Evolutionary conservation across 2,329 filamentous ascomycete species (phyloP).

Genomic region (Penicillium sp.): DNA sequence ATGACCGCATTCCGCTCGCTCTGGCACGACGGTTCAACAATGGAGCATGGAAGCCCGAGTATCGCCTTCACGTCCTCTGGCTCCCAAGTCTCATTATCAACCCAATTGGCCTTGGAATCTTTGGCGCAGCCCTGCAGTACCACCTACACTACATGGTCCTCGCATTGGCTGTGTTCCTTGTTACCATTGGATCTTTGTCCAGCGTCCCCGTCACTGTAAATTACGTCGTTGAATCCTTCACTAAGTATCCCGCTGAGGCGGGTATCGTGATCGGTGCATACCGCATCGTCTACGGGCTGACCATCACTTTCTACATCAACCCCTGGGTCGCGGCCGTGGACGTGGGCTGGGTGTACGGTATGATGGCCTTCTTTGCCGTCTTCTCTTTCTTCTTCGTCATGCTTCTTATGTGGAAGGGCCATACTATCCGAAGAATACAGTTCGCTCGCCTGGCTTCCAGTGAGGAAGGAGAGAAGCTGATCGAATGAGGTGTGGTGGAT

Average conservation of each 20-base stretch:
- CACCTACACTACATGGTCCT: constrained; percentile 43
- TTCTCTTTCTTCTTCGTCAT: constrained; percentile 25
- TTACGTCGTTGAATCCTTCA: constrained; percentile 35
- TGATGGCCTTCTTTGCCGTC: constrained; percentile 40
- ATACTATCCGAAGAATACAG: constrained; percentile 19
- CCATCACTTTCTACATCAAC: constrained; percentile 41
- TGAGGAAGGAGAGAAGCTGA: constrained; percentile 21
- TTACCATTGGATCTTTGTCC: constrained; percentile 37
- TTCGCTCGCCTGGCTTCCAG: constrained; percentile 22
- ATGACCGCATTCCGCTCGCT: constrained; percentile 40
- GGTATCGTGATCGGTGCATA: constrained; percentile 28
- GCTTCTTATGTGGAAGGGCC: constrained; percentile 28
- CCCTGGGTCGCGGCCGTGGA: constrained; percentile 38
- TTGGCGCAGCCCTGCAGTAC: constrained; percentile 42
- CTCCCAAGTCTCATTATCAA: constrained; percentile 28
- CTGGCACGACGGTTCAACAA: constrained; percentile 27
- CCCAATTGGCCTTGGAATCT: constrained; percentile 34
- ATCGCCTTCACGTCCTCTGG: constrained; percentile 32
- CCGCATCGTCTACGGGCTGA: constrained; percentile 39
- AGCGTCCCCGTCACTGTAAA: constrained; percentile 27
- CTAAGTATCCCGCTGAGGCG: constrained; percentile 37
- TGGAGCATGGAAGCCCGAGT: constrained; percentile 36
- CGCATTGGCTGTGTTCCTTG: constrained; percentile 41
- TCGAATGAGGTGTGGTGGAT: neutral
- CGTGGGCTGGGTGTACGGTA: constrained; percentile 43